Conservation (phyloP, 129 eudicot genomes). For the Kitagawia praeruptora region DNA sequence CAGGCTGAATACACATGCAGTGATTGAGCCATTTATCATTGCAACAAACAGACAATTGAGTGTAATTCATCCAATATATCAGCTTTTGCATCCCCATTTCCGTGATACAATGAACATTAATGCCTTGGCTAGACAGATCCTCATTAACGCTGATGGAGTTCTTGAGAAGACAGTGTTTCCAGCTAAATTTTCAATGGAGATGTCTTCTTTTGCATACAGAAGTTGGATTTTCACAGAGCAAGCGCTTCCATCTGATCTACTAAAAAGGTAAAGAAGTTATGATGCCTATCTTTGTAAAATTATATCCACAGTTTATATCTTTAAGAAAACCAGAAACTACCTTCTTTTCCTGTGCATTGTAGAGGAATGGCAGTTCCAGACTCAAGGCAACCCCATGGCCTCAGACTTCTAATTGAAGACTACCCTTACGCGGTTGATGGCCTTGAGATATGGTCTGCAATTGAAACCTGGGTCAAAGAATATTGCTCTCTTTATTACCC, state of each 20-base stretch:
- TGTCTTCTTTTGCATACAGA: conserved; percentile 61
- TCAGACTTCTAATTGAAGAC: conserved; percentile 36
- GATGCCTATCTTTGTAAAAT: background rate
- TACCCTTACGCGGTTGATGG: conserved; percentile 55
- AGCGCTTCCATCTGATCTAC: conserved; percentile 67
- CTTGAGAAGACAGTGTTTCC: conserved; percentile 80
- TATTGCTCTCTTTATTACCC: conserved; percentile 38
- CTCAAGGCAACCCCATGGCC: conserved; percentile 29
- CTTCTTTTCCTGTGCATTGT: background rate
- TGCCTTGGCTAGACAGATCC: conserved; percentile 70
- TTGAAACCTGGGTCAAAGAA: conserved; percentile 35
- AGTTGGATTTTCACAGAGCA: conserved; percentile 76
- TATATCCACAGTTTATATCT: background rate
- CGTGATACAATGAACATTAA: conserved; percentile 86
- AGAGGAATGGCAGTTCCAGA: conserved; percentile 42
- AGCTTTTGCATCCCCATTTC: conserved; percentile 85
- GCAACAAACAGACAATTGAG: conserved; percentile 76
- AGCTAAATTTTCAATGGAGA: conserved; percentile 64
- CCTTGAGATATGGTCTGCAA: conserved; percentile 53
- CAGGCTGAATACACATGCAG: conserved; percentile 93
- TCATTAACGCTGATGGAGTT: conserved; percentile 70
- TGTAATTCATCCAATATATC: conserved; percentile 72
- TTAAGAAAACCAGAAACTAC: background rate
- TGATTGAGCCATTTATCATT: conserved; percentile 79
- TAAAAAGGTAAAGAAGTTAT: conserved; percentile 40